phyloP scores from a whole-genome alignment of 495 filamentous ascomycete genomes.

The Trichoderma reesei region DNA sequence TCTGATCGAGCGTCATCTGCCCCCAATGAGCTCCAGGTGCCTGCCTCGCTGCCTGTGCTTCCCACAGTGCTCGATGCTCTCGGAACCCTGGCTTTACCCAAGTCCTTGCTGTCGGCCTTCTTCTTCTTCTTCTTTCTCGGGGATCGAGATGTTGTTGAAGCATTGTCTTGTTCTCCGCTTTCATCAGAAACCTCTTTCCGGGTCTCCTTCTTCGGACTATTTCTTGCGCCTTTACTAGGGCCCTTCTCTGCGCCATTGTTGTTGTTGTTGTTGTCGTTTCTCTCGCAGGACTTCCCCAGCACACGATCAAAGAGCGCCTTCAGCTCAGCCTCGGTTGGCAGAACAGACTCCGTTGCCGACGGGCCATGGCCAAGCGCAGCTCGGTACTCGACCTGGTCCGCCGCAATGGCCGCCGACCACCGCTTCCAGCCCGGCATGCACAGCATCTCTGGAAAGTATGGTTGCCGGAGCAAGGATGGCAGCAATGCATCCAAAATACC shows the following conservation, averaged over 20 bases:
- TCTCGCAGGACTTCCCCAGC: neutral
- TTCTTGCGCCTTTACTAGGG: neutral
- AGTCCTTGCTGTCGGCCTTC: neutral
- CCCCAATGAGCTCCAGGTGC: neutral
- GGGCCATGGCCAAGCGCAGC: neutral
- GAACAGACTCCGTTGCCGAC: neutral
- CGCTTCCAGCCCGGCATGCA: neutral
- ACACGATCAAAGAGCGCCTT: neutral
- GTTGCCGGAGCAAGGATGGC: neutral
- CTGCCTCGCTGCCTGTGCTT: slow-evolving; percentile 1
- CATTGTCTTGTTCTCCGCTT: too few relatives aligned
- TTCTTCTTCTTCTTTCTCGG: neutral
- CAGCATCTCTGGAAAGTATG: neutral
- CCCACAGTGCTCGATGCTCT: neutral
- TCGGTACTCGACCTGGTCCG: slow-evolving; percentile 3
- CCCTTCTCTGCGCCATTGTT: neutral
- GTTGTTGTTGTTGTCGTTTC: neutral
- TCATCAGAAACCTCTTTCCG: too few relatives aligned
- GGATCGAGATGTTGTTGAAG: too few relatives aligned
- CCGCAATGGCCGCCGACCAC: neutral
- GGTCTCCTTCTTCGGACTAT: neutral
- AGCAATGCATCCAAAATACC: neutral
- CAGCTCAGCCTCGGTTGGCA: neutral
- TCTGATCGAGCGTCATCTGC: neutral
- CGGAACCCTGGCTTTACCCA: neutral